phyloP scores from a whole-genome alignment of 768 basidiomycete genomes.

The Lactarius indigo region DNA sequence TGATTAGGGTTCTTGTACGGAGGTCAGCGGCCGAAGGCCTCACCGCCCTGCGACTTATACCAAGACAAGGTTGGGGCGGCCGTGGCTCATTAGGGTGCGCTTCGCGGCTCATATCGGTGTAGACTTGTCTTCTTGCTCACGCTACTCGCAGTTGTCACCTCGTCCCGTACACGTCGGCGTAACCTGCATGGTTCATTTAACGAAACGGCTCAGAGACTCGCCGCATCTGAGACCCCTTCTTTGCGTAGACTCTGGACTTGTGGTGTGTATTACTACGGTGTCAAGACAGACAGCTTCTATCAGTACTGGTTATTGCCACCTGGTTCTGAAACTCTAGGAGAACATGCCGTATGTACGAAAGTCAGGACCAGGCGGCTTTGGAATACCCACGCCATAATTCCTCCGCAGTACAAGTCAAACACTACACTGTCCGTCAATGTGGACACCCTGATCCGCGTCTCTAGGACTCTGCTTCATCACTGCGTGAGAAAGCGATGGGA shows the following conservation, averaged over 20 bases:
- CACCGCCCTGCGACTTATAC: conserved; percentile 55
- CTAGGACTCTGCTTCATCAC: background rate
- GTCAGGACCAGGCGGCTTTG: background rate
- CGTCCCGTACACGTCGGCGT: conserved; percentile 11
- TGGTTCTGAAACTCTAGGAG: background rate
- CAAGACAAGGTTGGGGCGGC: conserved; percentile 81
- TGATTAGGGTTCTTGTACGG: conserved; percentile 54
- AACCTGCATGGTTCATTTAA: background rate
- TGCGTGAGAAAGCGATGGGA: background rate
- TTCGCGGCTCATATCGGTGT: background rate
- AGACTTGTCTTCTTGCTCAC: background rate
- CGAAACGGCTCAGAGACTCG: background rate
- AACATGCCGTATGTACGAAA: background rate
- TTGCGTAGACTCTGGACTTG: background rate
- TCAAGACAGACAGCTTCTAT: background rate
- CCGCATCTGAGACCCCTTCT: background rate
- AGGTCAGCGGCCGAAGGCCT: conserved; percentile 41
- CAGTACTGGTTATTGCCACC: background rate
- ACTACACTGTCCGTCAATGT: background rate
- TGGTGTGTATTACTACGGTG: conserved; percentile 3
- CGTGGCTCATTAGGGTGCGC: conserved; percentile 75
- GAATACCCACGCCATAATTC: background rate
- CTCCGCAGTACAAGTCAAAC: background rate
- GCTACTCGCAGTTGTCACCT: conserved; percentile 20
- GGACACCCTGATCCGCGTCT: background rate